Evolutionary conservation across 306 rosid species (phyloP), one percentile per base, ranked within the genome.

Genomic region (Cicer bijugum): DNA sequence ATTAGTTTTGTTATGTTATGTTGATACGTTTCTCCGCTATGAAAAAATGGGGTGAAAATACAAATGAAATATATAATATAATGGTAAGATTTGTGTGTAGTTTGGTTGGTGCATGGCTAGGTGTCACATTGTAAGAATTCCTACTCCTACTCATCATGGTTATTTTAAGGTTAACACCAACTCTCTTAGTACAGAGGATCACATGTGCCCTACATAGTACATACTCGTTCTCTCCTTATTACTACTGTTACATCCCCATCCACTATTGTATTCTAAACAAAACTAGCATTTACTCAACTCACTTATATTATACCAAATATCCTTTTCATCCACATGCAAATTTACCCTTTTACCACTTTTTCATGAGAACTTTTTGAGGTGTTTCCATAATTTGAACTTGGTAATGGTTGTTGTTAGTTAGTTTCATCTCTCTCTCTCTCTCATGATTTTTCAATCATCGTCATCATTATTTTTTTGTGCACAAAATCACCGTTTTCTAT

Each of bases 131-230:
- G 61, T 45, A 12, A 28, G 38, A 50, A 33, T 52, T 56, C 11
- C 7, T 45, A 12, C 3, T 35, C 44, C 72, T 52, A 51, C 42
- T 51, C 12, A 16, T 12, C 5, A 11, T 8, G 35, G 35, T 53
- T 17, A 8, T 7, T 7, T 7, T 61, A 45, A 33, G 11, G 72
- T 75, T 62, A 44, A 56, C 45, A 43, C 50, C 19, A 38, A 42
- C 57, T 23, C 66, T 47, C 57, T 17, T 20, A 19, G 7, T 11
- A 38, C 39, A 56, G 15, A 17, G 40, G 14, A 70, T 72, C 75
- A 75, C 76, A 75, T 77, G 78, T 44, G 46, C 66, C 72, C 72
- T 56, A 63, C 71, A 73, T 46, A 9, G 69, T 56, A 63, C 71
- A 73, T 46, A 9, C 53, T 8, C 48, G 60, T 39, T 83, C 77